Evolutionary conservation across 2,329 filamentous ascomycete genomes (phyloP).

Genomic region (Fusarium heterosporum): DNA sequence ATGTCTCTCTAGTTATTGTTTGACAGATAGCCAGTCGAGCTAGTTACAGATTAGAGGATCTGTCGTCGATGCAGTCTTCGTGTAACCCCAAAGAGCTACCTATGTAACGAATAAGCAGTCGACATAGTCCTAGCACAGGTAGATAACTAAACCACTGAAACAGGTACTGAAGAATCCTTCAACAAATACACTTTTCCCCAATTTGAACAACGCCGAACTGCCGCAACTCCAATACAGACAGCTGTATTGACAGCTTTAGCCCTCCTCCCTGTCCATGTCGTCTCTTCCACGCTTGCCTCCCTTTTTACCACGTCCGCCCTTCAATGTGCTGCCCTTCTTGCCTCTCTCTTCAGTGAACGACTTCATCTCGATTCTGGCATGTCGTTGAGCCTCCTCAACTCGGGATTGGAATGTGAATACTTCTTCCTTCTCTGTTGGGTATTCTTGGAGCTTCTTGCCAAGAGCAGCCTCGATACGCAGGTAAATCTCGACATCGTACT

Average conservation of each 20-base stretch:
- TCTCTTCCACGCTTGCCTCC: slow-evolving; percentile 61
- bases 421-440: slow-evolving; percentile 80
- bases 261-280: slow-evolving; percentile 82
- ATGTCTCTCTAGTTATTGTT: not conserved
- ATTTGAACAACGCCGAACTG: slow-evolving; percentile 31
- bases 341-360: slow-evolving; percentile 76
- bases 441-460: slow-evolving; percentile 79
- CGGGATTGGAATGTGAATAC: slow-evolving; percentile 83
- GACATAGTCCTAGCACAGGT: not conserved
- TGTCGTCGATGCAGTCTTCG: not conserved
- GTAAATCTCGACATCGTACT: slow-evolving; percentile 88
- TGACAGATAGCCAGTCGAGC: not conserved
- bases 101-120: not conserved
- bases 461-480: slow-evolving; percentile 84
- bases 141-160: slow-evolving; percentile 9
- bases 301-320: slow-evolving; percentile 55
- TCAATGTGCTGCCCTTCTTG: slow-evolving; percentile 61
- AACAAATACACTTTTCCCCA: slow-evolving; percentile 24
- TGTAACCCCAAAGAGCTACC: not conserved
- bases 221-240: slow-evolving; percentile 17
- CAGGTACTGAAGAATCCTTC: slow-evolving; percentile 13
- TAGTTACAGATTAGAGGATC: slow-evolving; percentile 9
- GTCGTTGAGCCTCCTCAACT: slow-evolving; percentile 85
- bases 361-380: slow-evolving; percentile 86
- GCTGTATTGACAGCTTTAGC: slow-evolving; percentile 55